phyloP scores from a whole-genome alignment of 345 rosid species.

The Citrus medica region DNA sequence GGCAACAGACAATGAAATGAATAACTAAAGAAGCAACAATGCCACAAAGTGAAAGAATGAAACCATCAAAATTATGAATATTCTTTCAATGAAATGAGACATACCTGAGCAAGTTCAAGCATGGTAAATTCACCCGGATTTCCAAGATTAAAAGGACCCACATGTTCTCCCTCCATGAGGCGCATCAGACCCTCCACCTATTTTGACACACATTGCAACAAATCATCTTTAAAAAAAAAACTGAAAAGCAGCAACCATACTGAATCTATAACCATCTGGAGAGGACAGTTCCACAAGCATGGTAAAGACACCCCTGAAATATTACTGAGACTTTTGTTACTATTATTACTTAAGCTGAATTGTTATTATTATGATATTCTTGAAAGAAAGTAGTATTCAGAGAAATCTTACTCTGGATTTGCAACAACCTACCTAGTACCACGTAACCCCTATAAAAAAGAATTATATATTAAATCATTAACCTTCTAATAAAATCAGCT shows the following conservation, averaged over 20 bases:
- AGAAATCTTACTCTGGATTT: neutral
- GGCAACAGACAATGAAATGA: neutral
- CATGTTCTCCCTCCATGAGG: constrained; percentile 98
- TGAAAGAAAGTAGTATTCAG: neutral
- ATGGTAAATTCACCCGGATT: constrained; percentile 99
- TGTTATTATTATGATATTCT: neutral
- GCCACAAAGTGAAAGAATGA: neutral
- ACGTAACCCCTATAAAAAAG: neutral
- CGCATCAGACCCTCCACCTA: constrained; percentile 99
- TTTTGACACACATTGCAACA: neutral
- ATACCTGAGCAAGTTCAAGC: constrained; percentile 96
- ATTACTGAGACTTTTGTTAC: neutral
- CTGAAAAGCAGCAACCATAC: neutral
- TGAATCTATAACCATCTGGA: neutral
- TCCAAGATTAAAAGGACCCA: constrained; percentile 96
- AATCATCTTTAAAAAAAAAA: neutral
- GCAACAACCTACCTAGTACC: constrained; percentile 9
- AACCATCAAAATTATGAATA: neutral
- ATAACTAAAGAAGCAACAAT: neutral
- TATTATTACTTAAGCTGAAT: no score
- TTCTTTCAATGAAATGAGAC: neutral
- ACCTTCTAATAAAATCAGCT: neutral
- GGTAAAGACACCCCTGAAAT: neutral
- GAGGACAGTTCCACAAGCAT: neutral
- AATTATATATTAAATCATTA: neutral